These are phyloP conservation scores for Zhuliangozyma blackwelliae DNA, from an alignment of 1,139 yeast species.

Conservation along the genomic window DNA sequence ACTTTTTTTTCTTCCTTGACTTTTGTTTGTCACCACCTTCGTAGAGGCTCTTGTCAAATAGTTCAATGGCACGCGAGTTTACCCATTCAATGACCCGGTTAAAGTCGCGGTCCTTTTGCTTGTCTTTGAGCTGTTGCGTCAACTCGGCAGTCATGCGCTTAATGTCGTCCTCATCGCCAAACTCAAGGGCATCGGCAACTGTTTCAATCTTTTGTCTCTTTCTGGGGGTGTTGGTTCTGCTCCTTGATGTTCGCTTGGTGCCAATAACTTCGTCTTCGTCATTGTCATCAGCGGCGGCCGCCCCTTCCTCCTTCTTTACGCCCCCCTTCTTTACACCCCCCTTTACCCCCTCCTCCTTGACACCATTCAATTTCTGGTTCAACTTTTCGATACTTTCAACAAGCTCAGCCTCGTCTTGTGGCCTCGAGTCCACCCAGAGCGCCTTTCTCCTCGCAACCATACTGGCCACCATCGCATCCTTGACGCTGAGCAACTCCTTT, in stretches of 20 bases:
- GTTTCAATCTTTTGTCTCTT: constrained; percentile 21
- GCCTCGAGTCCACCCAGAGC: constrained; percentile 31
- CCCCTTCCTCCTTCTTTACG: constrained; percentile 7
- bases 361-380: constrained; percentile 4
- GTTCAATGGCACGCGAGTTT: constrained; percentile 52
- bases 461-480: constrained; percentile 53
- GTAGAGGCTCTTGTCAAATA: constrained; percentile 49
- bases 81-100: constrained; percentile 58
- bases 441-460: constrained; percentile 58
- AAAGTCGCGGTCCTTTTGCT: constrained; percentile 36
- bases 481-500: constrained; percentile 55
- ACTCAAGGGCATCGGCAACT: constrained; percentile 24
- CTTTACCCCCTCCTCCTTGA: constrained; percentile 7
- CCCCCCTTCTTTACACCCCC: constrained; percentile 9
- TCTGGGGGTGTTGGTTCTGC: constrained; percentile 11
- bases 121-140: constrained; percentile 21
- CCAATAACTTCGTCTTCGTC: constrained; percentile 22
- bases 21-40: constrained; percentile 49
- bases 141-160: constrained; percentile 23
- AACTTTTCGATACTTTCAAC: constrained; percentile 24
- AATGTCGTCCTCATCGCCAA: constrained; percentile 30
- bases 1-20: constrained; percentile 18
- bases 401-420: constrained; percentile 41
- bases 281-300: too few species aligned
- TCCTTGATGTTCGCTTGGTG: constrained; percentile 21